phyloP scores from a whole-genome alignment of 1,139 yeast genomes.

The Blastobotrys aristatus region DNA sequence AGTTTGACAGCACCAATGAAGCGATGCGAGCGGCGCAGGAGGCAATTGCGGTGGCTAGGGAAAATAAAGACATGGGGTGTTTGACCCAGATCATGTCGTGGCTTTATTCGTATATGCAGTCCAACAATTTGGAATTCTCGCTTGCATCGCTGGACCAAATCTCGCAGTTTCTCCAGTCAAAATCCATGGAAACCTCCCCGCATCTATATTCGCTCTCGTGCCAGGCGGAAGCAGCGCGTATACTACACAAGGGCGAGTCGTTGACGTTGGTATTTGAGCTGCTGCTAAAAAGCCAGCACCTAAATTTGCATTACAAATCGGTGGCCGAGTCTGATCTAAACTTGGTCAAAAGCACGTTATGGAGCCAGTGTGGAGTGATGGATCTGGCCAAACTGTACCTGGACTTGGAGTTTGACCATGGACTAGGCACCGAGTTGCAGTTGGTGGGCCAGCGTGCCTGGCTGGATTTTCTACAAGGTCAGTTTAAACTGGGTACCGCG shows the following conservation, averaged over 20 bases:
- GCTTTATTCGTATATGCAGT: constrained; percentile 64
- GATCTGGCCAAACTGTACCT: constrained; percentile 22
- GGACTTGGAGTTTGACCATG: constrained; percentile 11
- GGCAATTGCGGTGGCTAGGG: constrained; percentile 84
- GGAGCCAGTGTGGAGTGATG: constrained; percentile 27
- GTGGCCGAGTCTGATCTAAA: constrained; percentile 27
- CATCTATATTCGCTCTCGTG: constrained; percentile 52
- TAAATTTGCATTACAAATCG: constrained; percentile 41
- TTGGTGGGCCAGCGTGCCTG: constrained; percentile 19
- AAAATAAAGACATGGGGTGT: constrained; percentile 70
- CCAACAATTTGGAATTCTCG: constrained; percentile 11
- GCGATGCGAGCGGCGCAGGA: constrained; percentile 81
- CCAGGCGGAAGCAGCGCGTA: constrained; percentile 54
- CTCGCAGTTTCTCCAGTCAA: constrained; percentile 55
- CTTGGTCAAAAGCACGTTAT: constrained; percentile 28
- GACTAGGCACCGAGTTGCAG: constrained; percentile 16
- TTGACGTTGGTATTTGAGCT: constrained; percentile 47
- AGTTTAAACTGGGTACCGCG: constrained; percentile 13
- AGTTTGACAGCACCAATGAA: constrained; percentile 67
- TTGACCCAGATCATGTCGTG: constrained; percentile 74
- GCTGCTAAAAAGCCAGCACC: constrained; percentile 48
- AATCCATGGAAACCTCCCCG: constrained; percentile 50
- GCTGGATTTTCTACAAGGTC: constrained; percentile 20
- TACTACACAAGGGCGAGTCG: constrained; percentile 48
- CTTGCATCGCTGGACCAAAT: constrained; percentile 57